These are phyloP conservation scores for Canariomyces notabilis DNA, from an alignment of 2,329 filamentous ascomycete genomes.

Conservation along the genomic window DNA sequence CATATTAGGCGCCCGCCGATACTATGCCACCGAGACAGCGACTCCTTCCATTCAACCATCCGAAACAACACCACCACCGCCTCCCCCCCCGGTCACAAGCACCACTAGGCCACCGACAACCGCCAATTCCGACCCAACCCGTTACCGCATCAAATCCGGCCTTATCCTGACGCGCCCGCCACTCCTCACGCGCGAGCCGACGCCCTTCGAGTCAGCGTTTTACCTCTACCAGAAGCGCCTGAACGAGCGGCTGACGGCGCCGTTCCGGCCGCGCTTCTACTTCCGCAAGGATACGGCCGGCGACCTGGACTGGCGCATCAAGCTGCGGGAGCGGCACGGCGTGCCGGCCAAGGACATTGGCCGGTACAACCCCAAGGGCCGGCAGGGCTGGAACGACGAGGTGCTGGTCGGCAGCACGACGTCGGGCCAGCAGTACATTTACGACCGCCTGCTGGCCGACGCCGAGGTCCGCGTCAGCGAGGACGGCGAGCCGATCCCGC, in stretches of 20 bases:
- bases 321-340: slow-evolving; percentile 66
- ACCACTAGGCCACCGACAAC: slow-evolving; percentile 29
- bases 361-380: slow-evolving; percentile 56
- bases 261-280: slow-evolving; percentile 89
- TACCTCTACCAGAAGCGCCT: slow-evolving; percentile 97
- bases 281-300: slow-evolving; percentile 85
- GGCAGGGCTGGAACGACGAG: slow-evolving; percentile 87
- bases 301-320: slow-evolving; percentile 85
- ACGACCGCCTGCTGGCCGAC: slow-evolving; percentile 68
- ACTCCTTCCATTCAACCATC: slow-evolving; percentile 21
- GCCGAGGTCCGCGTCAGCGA: slow-evolving; percentile 61
- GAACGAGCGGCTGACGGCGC: slow-evolving; percentile 83
- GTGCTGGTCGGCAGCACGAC: slow-evolving; percentile 67
- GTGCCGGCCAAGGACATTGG: slow-evolving; percentile 82
- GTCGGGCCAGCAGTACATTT: slow-evolving; percentile 57
- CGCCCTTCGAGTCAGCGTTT: slow-evolving; percentile 85
- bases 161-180: slow-evolving; percentile 86
- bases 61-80: slow-evolving; percentile 15
- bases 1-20: slow-evolving; percentile 11
- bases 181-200: slow-evolving; percentile 75
- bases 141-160: slow-evolving; percentile 54
- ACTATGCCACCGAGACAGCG: slow-evolving; percentile 32
- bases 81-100: slow-evolving; percentile 28
- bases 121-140: slow-evolving; percentile 30
- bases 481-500: slow-evolving; percentile 54